Percentiles rank a stretch among this genome's conserved stretches.
phyloP scores from a whole-genome alignment of 2,329 filamentous ascomycete species.

The Lojkania enalia region DNA sequence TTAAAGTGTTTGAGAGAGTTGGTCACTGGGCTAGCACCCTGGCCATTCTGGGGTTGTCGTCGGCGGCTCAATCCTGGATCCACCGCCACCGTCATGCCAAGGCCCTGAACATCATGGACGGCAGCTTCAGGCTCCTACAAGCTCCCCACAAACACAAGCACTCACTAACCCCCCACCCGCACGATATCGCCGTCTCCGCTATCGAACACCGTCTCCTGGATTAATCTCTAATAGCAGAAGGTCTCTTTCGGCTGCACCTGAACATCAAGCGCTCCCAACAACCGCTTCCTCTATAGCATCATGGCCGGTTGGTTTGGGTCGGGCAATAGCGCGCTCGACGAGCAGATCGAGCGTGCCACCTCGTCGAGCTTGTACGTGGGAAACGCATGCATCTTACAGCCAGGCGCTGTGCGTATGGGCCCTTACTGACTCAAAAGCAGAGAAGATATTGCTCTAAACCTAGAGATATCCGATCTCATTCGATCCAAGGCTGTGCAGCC shows the following conservation, averaged over 20 bases:
- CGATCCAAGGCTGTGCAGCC: constrained; percentile 96
- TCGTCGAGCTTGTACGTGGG: constrained; percentile 81
- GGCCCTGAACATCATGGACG: too few relatives aligned
- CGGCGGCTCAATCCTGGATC: too few relatives aligned
- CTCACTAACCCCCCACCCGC: too few relatives aligned
- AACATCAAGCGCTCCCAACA: background rate
- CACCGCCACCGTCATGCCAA: too few relatives aligned
- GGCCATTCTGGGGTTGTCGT: too few relatives aligned
- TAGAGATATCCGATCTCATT: constrained; percentile 97
- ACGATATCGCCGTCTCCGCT: background rate
- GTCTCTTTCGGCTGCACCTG: background rate
- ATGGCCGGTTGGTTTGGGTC: constrained; percentile 97
- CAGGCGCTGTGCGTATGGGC: background rate
- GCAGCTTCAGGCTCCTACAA: too few relatives aligned
- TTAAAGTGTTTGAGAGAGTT: too few relatives aligned
- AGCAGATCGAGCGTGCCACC: constrained; percentile 95
- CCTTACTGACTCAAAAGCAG: constrained; percentile 50
- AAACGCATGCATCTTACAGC: background rate
- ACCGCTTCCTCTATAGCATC: constrained; percentile 28
- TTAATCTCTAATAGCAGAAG: background rate
- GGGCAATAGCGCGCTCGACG: constrained; percentile 86
- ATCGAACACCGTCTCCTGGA: background rate
- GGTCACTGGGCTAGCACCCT: too few relatives aligned
- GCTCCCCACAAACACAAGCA: too few relatives aligned
- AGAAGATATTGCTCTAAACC: constrained; percentile 94